Evolutionary conservation across 305 asterid genomes (phyloP).

Genomic region (Fraxinus baroniana): DNA sequence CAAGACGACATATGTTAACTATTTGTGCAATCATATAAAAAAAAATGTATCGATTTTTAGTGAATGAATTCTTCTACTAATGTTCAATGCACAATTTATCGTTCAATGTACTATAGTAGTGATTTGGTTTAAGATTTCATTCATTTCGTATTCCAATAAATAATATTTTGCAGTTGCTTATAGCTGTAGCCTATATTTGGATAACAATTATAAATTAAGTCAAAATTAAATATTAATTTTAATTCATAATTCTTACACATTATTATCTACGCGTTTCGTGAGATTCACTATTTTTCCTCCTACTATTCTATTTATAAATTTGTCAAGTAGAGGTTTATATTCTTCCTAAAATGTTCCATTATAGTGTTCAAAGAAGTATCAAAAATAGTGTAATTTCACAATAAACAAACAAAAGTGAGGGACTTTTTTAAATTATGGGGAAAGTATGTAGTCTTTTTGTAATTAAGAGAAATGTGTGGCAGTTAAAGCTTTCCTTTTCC

Average conservation of each 20-base stretch:
- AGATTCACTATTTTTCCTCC: no score
- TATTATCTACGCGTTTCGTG: neutral
- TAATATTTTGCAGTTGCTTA: neutral
- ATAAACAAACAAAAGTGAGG: neutral
- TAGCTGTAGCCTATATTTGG: neutral
- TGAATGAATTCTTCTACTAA: neutral
- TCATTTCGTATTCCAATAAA: no score
- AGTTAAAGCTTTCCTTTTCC: slow-evolving; percentile 30
- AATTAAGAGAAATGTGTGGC: slow-evolving; percentile 18
- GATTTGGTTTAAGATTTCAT: neutral
- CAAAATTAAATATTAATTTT: no score
- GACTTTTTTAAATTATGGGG: neutral
- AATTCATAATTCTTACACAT: neutral
- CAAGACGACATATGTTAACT: neutral
- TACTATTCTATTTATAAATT: no score
- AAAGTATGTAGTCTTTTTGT: neutral
- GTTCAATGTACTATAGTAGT: neutral
- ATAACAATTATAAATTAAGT: neutral
- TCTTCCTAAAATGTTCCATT: neutral
- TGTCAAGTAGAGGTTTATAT: no score
- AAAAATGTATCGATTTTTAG: neutral
- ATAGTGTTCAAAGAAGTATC: neutral
- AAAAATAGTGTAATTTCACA: neutral
- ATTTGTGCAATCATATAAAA: neutral
- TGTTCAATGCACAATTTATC: neutral